These are phyloP conservation scores for Didymella keratinophila DNA, from an alignment of 2,329 filamentous ascomycete genomes.

Conservation along the genomic window DNA sequence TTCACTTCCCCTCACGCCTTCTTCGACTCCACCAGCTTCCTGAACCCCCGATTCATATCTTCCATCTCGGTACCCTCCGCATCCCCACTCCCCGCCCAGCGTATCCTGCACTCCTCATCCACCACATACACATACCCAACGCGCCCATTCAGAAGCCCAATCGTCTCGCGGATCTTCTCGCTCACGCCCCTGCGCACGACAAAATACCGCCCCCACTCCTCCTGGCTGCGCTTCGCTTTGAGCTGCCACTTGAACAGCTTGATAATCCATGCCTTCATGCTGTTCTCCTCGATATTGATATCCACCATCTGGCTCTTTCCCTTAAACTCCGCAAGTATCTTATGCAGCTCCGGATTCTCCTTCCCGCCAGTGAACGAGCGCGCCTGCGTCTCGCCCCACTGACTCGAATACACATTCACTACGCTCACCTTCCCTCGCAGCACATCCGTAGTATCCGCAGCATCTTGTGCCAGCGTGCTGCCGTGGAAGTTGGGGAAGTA, in stretches of 20 bases:
- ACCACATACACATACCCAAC: constrained; percentile 94
- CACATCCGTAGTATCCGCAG: constrained; percentile 74
- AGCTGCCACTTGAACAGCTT: constrained; percentile 62
- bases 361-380: constrained; percentile 70
- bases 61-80: constrained; percentile 72
- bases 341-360: constrained; percentile 74
- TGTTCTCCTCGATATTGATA: constrained; percentile 87
- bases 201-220: constrained; percentile 67
- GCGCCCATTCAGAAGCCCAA: constrained; percentile 82
- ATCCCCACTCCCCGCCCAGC: constrained; percentile 87
- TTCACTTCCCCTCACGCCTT: not conserved
- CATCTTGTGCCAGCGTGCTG: constrained; percentile 66
- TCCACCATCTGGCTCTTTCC: constrained; percentile 77
- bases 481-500: constrained; percentile 95
- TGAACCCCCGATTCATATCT: constrained; percentile 70
- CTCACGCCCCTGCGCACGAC: constrained; percentile 65
- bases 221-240: constrained; percentile 55
- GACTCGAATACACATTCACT: constrained; percentile 75
- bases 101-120: constrained; percentile 84
- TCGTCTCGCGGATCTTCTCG: constrained; percentile 64
- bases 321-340: constrained; percentile 63
- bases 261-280: constrained; percentile 67
- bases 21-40: constrained; percentile 56
- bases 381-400: constrained; percentile 86
- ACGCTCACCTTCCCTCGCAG: constrained; percentile 78